A percentile compares a stretch with the other conserved stretches of the same genome.
These are phyloP conservation scores for Senecio squalidus DNA, from an alignment of 140 eudicot species.

Conservation along the genomic window DNA sequence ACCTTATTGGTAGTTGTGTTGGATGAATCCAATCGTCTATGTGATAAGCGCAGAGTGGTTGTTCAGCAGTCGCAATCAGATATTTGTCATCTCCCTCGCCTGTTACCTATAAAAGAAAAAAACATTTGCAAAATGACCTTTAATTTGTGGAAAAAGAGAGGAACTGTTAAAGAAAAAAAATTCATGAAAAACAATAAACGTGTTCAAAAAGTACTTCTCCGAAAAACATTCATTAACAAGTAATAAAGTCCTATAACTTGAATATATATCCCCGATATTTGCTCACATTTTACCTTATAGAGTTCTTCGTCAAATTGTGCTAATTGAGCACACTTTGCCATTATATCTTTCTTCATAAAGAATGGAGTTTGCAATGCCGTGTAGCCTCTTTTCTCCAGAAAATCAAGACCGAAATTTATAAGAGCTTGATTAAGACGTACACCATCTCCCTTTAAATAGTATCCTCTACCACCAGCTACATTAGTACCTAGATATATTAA, in stretches of 20 bases:
- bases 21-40: slow-evolving; percentile 91
- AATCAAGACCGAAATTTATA: slow-evolving; percentile 66
- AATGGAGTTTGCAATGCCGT: slow-evolving; percentile 73
- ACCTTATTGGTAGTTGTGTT: slow-evolving; percentile 71
- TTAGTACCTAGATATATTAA: slow-evolving; percentile 52
- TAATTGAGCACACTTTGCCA: slow-evolving; percentile 89
- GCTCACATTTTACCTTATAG: slow-evolving; percentile 56
- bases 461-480: slow-evolving; percentile 94
- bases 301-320: slow-evolving; percentile 97
- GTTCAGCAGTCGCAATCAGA: slow-evolving; percentile 95
- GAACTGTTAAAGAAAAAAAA: too few species aligned
- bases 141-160: too few species aligned
- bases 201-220: too few species aligned
- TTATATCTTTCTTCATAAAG: slow-evolving; percentile 82
- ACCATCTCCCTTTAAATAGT: slow-evolving; percentile 75
- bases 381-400: slow-evolving; percentile 53
- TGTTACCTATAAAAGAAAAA: slow-evolving; percentile 44
- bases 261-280: neutral
- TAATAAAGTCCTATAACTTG: too few species aligned
- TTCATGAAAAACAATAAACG: too few species aligned
- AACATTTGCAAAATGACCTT: neutral
- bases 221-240: too few species aligned
- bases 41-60: slow-evolving; percentile 89
- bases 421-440: slow-evolving; percentile 83
- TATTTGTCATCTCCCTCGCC: slow-evolving; percentile 94